These are phyloP conservation scores for Suillus weaverae DNA, from an alignment of 768 basidiomycete species.

Conservation along the genomic window DNA sequence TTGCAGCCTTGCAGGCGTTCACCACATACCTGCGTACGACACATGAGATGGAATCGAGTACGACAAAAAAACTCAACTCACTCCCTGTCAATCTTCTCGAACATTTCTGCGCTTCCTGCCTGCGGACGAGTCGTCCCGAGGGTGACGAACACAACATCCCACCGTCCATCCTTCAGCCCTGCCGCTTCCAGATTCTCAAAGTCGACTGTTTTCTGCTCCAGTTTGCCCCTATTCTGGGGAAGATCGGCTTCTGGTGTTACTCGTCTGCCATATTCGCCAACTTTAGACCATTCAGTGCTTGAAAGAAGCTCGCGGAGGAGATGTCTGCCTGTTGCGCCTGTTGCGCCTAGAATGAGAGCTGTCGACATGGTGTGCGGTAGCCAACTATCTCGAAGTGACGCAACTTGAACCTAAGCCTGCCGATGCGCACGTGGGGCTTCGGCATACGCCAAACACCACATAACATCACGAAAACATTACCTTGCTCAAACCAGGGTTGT, in stretches of 20 bases:
- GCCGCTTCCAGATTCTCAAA: slow-evolving; percentile 63
- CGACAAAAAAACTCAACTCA: slow-evolving; percentile 33
- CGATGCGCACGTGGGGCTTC: neutral
- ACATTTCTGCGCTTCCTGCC: slow-evolving; percentile 65
- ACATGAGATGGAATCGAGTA: neutral
- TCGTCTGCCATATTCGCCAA: slow-evolving; percentile 71
- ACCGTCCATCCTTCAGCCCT: slow-evolving; percentile 53
- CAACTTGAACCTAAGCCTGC: neutral
- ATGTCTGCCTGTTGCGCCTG: slow-evolving; percentile 65
- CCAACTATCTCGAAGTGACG: neutral
- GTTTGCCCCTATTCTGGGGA: slow-evolving; percentile 46
- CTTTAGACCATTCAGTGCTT: slow-evolving; percentile 52
- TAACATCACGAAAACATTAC: neutral
- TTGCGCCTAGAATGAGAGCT: slow-evolving; percentile 76
- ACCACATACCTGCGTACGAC: slow-evolving; percentile 60
- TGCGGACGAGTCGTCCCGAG: slow-evolving; percentile 63
- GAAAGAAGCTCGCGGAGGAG: slow-evolving; percentile 63
- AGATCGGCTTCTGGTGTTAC: slow-evolving; percentile 48
- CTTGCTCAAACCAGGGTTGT: neutral
- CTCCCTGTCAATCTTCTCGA: slow-evolving; percentile 79
- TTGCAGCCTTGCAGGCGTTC: slow-evolving; percentile 67
- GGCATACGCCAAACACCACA: neutral
- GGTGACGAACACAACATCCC: slow-evolving; percentile 78
- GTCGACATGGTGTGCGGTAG: neutral
- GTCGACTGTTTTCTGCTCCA: slow-evolving; percentile 66